phyloP scores from a whole-genome alignment of 371 early-diverging fungal species.

The Dichotomocladium elegans region DNA sequence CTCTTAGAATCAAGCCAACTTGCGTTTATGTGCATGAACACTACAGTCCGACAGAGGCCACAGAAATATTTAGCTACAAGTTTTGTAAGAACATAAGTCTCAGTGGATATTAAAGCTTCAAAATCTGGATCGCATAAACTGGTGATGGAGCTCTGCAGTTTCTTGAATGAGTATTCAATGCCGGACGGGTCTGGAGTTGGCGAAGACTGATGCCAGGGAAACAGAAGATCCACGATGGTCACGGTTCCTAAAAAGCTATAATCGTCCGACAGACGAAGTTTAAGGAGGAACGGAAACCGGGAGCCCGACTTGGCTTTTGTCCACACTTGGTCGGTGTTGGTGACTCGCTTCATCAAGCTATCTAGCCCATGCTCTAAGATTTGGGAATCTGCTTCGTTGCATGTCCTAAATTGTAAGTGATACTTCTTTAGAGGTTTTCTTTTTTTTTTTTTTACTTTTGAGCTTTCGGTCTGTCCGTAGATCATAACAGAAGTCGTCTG shows the following conservation, averaged over 20 bases:
- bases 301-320: background rate
- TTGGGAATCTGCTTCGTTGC: no score
- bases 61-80: background rate
- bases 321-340: background rate
- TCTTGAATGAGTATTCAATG: background rate
- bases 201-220: background rate
- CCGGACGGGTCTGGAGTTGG: background rate
- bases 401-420: no score
- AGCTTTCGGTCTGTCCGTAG: background rate
- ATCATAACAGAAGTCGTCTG: background rate
- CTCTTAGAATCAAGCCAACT: background rate
- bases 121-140: background rate
- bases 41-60: background rate
- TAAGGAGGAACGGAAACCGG: background rate
- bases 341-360: background rate
- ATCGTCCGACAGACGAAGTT: background rate
- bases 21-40: background rate
- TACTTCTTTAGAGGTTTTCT: no score
- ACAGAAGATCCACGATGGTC: background rate
- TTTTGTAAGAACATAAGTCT: background rate
- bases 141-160: no score
- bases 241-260: background rate
- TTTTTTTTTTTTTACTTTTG: background rate
- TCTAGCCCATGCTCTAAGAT: background rate
- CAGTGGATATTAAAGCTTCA: background rate